Conservation (phyloP, 495 filamentous ascomycete genomes). For the Terfezia boudieri region DNA sequence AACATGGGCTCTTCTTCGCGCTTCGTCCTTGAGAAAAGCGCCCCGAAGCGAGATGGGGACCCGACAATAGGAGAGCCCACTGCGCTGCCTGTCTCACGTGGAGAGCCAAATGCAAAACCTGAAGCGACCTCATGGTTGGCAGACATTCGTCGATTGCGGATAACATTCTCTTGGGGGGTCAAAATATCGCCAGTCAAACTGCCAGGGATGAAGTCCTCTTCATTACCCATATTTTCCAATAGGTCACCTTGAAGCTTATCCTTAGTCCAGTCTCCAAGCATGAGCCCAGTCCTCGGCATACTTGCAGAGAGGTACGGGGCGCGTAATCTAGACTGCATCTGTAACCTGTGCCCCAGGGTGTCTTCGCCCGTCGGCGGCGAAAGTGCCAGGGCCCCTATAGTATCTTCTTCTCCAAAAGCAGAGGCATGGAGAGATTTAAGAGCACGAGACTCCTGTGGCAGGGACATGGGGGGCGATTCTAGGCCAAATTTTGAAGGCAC, state of each 20-base stretch:
- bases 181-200: conserved; percentile 63
- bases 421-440: conserved; percentile 63
- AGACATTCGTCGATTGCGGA: conserved; percentile 57
- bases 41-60: conserved; percentile 57
- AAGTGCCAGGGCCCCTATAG: conserved; percentile 23
- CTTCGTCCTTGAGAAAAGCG: conserved; percentile 53
- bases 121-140: conserved; percentile 38
- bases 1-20: conserved; percentile 45
- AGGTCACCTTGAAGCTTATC: conserved; percentile 24
- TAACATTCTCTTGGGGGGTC: conserved; percentile 48
- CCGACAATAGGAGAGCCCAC: conserved; percentile 27
- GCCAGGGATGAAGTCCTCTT: conserved; percentile 79
- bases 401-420: conserved; percentile 49
- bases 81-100: conserved; percentile 25
- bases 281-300: conserved; percentile 45
- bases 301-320: conserved; percentile 72
- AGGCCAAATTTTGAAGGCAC: conserved; percentile 82
- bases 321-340: conserved; percentile 36
- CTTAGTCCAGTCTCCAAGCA: conserved; percentile 57
- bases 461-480: conserved; percentile 65
- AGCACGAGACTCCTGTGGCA: conserved; percentile 40
- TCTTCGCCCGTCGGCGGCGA: conserved; percentile 30
- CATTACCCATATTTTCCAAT: conserved; percentile 25
- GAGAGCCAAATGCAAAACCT: conserved; percentile 39
- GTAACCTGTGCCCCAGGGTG: conserved; percentile 39